These are phyloP conservation scores for Solanum hybrid DNA, from an alignment of 305 asterid genomes.

Conservation along the genomic window DNA sequence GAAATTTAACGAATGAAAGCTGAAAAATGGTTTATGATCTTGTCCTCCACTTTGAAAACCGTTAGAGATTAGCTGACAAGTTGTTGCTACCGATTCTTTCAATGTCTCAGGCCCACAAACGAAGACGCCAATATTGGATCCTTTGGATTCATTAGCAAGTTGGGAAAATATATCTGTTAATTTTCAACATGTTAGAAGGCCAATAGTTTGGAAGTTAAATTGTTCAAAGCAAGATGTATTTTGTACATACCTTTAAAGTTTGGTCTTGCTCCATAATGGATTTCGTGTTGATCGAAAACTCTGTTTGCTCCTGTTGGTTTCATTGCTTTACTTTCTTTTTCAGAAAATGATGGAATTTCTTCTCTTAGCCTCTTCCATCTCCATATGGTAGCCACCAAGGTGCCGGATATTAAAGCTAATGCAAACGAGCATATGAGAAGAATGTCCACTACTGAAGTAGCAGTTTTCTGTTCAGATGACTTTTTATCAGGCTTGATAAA, in stretches of 20 bases:
- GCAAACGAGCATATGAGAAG: slow-evolving; percentile 46
- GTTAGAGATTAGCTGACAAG: slow-evolving; percentile 23
- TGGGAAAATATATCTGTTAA: slow-evolving; percentile 39
- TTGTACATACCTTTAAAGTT: slow-evolving; percentile 46
- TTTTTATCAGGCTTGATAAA: slow-evolving; percentile 27
- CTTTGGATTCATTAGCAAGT: slow-evolving; percentile 32
- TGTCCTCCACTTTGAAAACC: slow-evolving; percentile 14
- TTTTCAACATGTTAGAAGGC: slow-evolving; percentile 5
- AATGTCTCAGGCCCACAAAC: slow-evolving; percentile 75
- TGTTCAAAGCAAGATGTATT: not conserved
- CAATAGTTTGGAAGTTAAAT: not conserved
- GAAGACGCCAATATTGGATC: slow-evolving; percentile 49
- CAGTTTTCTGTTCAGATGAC: slow-evolving; percentile 26
- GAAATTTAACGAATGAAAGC: slow-evolving; percentile 68
- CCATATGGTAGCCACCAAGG: slow-evolving; percentile 26
- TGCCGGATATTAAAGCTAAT: slow-evolving; percentile 29
- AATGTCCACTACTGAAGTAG: slow-evolving; percentile 43
- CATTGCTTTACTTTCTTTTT: slow-evolving; percentile 13
- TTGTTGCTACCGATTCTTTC: slow-evolving; percentile 53
- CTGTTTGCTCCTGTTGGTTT: slow-evolving; percentile 25
- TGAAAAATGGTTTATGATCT: slow-evolving; percentile 31
- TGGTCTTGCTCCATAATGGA: slow-evolving; percentile 71
- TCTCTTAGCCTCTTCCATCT: slow-evolving; percentile 40
- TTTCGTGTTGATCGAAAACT: slow-evolving; percentile 38
- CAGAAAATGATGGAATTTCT: slow-evolving; percentile 21